These are phyloP conservation scores for Pseudomonodictys pantanalensis DNA, from an alignment of 495 filamentous ascomycete genomes.

Conservation along the genomic window DNA sequence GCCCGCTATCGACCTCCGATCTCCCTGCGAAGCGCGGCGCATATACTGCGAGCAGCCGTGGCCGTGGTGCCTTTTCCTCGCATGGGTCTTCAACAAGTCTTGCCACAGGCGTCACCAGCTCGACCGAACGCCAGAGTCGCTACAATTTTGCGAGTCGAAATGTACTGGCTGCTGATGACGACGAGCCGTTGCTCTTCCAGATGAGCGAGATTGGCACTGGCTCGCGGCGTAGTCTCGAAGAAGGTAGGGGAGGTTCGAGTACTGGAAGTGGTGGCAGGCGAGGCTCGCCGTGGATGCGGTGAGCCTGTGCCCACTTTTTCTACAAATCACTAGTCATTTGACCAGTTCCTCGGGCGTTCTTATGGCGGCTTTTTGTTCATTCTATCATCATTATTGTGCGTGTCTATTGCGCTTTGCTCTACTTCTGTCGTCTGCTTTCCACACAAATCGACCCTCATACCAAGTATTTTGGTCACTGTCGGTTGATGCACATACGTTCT, in stretches of 20 bases:
- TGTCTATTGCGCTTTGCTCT: too few species aligned
- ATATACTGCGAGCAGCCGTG: constrained; percentile 11
- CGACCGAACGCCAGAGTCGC: constrained; percentile 33
- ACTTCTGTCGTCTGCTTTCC: too few species aligned
- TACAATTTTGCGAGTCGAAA: constrained; percentile 43
- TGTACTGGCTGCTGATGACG: constrained; percentile 52
- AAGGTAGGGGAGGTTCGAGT: constrained; percentile 43
- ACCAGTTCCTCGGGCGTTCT: neutral
- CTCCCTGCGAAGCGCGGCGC: constrained; percentile 18
- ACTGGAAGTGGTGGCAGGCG: constrained; percentile 25
- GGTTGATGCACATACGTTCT: too few species aligned
- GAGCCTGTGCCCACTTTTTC: neutral
- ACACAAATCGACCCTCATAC: too few species aligned
- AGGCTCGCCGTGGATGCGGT: constrained; percentile 20
- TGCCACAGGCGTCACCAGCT: constrained; percentile 39
- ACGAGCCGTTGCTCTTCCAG: constrained; percentile 79
- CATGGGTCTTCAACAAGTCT: constrained; percentile 47
- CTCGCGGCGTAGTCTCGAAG: constrained; percentile 71
- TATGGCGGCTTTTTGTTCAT: neutral
- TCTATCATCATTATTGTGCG: too few species aligned
- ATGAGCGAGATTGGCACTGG: constrained; percentile 76
- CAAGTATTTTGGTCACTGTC: too few species aligned
- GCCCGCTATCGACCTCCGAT: constrained; percentile 28
- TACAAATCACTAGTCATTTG: neutral
- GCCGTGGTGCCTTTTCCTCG: constrained; percentile 40